These are phyloP conservation scores for Aspergillus sp. DNA, from an alignment of 2,329 filamentous ascomycete species.

Conservation along the genomic window DNA sequence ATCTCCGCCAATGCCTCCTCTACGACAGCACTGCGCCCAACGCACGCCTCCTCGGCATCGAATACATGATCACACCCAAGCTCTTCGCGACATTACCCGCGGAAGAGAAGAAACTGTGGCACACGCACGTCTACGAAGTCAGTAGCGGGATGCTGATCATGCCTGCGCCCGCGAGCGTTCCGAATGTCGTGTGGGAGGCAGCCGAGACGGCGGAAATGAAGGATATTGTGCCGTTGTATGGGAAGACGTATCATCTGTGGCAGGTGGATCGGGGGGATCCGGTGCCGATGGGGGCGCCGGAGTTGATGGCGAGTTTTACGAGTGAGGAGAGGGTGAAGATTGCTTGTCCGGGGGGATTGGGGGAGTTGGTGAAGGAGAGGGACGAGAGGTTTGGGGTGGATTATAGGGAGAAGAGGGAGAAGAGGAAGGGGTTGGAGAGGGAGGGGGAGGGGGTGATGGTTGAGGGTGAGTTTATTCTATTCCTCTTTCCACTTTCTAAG, in stretches of 20 bases:
- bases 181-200: conserved; percentile 67
- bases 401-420: conserved; percentile 54
- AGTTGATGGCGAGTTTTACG: conserved; percentile 64
- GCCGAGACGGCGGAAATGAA: conserved; percentile 82
- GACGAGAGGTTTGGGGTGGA: conserved; percentile 58
- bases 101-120: conserved; percentile 76
- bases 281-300: conserved; percentile 61
- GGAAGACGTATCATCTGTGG: conserved; percentile 86
- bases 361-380: conserved; percentile 50
- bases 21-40: conserved; percentile 70
- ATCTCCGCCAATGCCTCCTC: conserved; percentile 81
- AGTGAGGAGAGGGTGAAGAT: conserved; percentile 22
- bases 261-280: conserved; percentile 74
- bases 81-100: conserved; percentile 66
- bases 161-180: conserved; percentile 41
- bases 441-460: conserved; percentile 27
- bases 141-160: conserved; percentile 48
- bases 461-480: conserved; percentile 32
- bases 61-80: conserved; percentile 78
- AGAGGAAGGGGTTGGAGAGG: conserved; percentile 52
- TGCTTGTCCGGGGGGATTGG: conserved; percentile 24
- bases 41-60: conserved; percentile 77
- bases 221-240: conserved; percentile 71
- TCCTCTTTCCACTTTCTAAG: background rate
- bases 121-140: conserved; percentile 62